A percentile compares a stretch with the other conserved stretches of the same genome.
Conservation (phyloP, 2,329 filamentous ascomycete genomes). For the Clathrospora elynae region DNA sequence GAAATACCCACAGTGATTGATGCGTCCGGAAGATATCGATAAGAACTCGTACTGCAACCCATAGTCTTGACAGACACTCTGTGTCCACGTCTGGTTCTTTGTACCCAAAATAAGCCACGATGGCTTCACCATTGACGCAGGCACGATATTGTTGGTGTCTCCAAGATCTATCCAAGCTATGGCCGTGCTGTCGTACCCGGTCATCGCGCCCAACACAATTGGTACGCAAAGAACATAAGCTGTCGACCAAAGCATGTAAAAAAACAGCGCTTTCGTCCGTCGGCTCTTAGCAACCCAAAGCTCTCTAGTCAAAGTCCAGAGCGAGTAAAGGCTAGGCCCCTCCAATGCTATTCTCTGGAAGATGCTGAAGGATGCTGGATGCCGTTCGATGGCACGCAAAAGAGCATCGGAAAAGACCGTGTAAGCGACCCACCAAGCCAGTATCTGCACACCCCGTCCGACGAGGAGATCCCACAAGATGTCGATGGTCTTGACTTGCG, state of each 20-base stretch:
- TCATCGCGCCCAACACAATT: conserved; percentile 45
- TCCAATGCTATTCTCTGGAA: conserved; percentile 43
- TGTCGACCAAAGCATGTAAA: conserved; percentile 40
- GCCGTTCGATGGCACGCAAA: conserved; percentile 42
- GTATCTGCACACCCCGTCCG: conserved; percentile 40
- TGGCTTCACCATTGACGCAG: conserved; percentile 18
- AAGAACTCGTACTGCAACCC: not conserved
- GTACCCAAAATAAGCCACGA: conserved; percentile 14
- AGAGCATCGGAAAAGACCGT: conserved; percentile 43
- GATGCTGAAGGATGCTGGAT: conserved; percentile 42
- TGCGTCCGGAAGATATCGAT: not conserved
- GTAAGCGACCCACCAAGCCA: conserved; percentile 40
- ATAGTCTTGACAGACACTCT: conserved; percentile 12
- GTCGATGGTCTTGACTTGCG: conserved; percentile 45
- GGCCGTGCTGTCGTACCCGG: conserved; percentile 42
- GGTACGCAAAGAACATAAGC: conserved; percentile 41
- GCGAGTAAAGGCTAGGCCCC: conserved; percentile 27
- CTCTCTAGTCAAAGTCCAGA: conserved; percentile 36
- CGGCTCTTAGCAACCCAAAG: conserved; percentile 29
- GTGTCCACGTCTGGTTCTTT: conserved; percentile 19
- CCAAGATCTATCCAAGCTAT: conserved; percentile 37
- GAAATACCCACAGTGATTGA: not conserved
- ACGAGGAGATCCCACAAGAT: conserved; percentile 44
- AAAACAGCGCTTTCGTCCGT: conserved; percentile 31
- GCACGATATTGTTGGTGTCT: conserved; percentile 34